Evolutionary conservation across 164 flowering plant genomes (phyloP).

Genomic region (Amborella trichopoda): DNA sequence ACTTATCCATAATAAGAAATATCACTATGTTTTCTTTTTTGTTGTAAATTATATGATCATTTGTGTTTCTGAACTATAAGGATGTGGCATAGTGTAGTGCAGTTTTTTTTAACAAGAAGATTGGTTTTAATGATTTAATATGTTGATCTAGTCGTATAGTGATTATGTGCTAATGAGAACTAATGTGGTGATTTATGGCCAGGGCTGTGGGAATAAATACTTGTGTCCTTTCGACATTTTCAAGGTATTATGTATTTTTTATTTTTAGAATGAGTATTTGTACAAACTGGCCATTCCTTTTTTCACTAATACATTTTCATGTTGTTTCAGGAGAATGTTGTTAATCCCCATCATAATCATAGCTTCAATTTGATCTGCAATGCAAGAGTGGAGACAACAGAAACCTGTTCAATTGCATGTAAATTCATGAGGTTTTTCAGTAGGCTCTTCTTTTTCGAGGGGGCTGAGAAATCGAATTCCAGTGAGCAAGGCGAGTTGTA

Average conservation of each 20-base stretch:
- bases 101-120: neutral
- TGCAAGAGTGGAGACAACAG: constrained; percentile 13
- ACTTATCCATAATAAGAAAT: no score
- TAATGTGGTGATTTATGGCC: constrained; percentile 10
- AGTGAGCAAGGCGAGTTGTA: no score
- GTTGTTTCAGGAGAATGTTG: constrained; percentile 53
- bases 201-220: constrained; percentile 66
- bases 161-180: neutral
- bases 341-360: constrained; percentile 59
- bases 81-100: neutral
- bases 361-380: constrained; percentile 44
- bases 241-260: constrained; percentile 74
- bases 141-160: no score
- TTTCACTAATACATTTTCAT: neutral
- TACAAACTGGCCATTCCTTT: neutral
- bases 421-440: constrained; percentile 25
- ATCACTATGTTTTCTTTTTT: neutral
- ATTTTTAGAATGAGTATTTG: neutral
- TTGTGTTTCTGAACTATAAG: neutral
- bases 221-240: constrained; percentile 77
- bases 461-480: no score
- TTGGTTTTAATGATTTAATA: neutral
- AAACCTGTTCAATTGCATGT: constrained; percentile 17
- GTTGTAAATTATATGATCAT: neutral
- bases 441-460: no score